These are phyloP conservation scores for Quercus aquifolioides DNA, from an alignment of 306 rosid species.

Conservation along the genomic window DNA sequence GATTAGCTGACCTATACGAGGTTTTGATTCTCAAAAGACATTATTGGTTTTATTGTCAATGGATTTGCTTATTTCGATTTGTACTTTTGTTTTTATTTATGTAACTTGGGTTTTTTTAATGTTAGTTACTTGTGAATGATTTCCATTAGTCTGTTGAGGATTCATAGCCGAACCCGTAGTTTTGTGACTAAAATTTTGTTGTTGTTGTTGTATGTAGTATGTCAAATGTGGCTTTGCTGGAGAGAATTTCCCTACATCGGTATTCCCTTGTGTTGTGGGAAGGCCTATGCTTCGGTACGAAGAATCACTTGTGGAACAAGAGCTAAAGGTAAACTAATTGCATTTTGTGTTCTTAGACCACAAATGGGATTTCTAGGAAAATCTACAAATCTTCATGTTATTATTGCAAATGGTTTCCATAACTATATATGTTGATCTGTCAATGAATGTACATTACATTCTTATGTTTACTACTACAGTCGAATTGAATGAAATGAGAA, in stretches of 20 bases:
- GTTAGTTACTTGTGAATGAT: not conserved
- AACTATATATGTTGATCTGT: not conserved
- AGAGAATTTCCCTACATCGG: constrained; percentile 94
- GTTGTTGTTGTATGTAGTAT: constrained; percentile 50
- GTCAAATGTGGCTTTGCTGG: constrained; percentile 98
- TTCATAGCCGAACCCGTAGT: not conserved
- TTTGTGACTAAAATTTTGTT: not conserved
- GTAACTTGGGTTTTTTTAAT: too few species aligned
- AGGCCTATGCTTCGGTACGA: constrained; percentile 98
- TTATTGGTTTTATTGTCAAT: too few species aligned
- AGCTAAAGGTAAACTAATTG: constrained; percentile 53
- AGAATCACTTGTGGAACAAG: constrained; percentile 90
- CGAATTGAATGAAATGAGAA: not conserved
- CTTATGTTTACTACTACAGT: not conserved
- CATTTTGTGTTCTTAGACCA: not conserved
- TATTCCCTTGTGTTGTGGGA: constrained; percentile 97
- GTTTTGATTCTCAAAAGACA: too few species aligned
- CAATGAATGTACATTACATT: not conserved
- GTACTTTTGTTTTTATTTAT: too few species aligned
- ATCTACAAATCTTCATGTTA: not conserved
- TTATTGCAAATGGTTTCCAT: not conserved
- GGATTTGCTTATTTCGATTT: too few species aligned
- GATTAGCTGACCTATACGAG: not conserved
- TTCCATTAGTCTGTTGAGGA: too few species aligned
- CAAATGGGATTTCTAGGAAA: not conserved